Percentiles rank a stretch among this genome's conserved stretches.
Conservation (phyloP, 75 land plant genomes). For the Sequoiadendron giganteum region DNA sequence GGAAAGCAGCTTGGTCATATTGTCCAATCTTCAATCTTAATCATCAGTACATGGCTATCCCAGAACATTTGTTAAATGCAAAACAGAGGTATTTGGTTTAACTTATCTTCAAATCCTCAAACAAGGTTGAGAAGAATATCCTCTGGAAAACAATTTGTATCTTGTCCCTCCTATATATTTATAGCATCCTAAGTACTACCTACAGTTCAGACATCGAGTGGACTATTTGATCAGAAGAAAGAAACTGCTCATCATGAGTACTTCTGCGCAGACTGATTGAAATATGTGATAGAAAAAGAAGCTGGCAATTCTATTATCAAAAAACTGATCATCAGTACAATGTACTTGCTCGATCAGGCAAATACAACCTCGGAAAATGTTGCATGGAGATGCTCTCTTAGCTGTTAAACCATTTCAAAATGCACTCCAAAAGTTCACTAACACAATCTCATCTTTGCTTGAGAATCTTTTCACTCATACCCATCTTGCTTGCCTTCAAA, state of each 20-base stretch:
- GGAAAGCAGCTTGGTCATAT: not conserved
- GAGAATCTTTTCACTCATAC: not conserved
- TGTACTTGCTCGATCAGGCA: slow-evolving; percentile 8
- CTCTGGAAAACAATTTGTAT: slow-evolving; percentile 1
- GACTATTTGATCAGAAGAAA: slow-evolving; percentile 1
- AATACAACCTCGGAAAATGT: slow-evolving; percentile 8
- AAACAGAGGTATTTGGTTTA: not conserved
- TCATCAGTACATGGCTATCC: not conserved
- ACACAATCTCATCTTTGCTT: not conserved
- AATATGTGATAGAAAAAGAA: slow-evolving; percentile 7
- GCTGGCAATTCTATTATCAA: slow-evolving; percentile 8
- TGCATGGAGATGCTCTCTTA: slow-evolving; percentile 1
- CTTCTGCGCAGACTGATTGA: slow-evolving; percentile 1
- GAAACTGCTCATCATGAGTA: slow-evolving; percentile 9
- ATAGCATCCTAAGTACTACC: not conserved
- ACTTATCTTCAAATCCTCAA: not conserved
- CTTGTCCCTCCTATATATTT: not conserved
- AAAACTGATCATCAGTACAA: not conserved
- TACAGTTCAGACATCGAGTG: slow-evolving; percentile 4
- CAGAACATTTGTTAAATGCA: not conserved
- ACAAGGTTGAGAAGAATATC: not conserved
- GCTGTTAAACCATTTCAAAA: not conserved
- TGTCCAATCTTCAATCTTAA: not conserved
- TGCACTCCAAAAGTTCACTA: not conserved
- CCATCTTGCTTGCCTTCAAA: not conserved